phyloP scores from a whole-genome alignment of 768 basidiomycete species.

The Termitomyces titanicus region DNA sequence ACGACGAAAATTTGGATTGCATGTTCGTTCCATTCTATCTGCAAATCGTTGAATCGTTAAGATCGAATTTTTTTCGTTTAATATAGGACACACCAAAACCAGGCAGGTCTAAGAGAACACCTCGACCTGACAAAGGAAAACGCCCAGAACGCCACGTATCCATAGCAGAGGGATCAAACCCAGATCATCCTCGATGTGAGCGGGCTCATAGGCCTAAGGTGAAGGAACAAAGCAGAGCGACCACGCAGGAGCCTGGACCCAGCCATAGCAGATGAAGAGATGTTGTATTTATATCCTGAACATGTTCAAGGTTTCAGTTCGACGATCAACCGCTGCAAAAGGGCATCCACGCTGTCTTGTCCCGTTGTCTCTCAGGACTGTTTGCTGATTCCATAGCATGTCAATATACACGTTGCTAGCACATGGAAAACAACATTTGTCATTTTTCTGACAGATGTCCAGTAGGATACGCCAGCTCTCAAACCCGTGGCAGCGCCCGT shows the following conservation, averaged over 20 bases:
- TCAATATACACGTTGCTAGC: too few species aligned
- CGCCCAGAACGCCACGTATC: neutral
- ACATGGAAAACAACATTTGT: neutral
- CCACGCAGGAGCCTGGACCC: neutral
- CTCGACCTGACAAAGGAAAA: neutral
- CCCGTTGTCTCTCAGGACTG: neutral
- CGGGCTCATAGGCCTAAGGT: neutral
- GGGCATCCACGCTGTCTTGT: neutral
- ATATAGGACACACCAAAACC: constrained; percentile 1
- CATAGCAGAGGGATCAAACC: neutral
- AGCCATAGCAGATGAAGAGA: neutral
- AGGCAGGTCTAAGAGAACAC: neutral
- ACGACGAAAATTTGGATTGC: neutral
- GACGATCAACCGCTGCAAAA: neutral
- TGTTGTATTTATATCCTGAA: neutral
- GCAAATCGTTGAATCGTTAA: neutral
- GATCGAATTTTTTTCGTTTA: neutral
- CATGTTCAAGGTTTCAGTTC: neutral
- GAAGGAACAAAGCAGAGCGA: neutral
- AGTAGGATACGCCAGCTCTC: neutral
- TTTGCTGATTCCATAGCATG: neutral
- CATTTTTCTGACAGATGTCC: neutral
- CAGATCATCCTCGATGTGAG: neutral
- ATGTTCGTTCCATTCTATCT: constrained; percentile 2
- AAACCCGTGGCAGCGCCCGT: neutral